A percentile compares a stretch with the other conserved stretches of the same genome.
Evolutionary conservation across 2,329 filamentous ascomycete species (phyloP).

Genomic region (Diaporthe batatas): DNA sequence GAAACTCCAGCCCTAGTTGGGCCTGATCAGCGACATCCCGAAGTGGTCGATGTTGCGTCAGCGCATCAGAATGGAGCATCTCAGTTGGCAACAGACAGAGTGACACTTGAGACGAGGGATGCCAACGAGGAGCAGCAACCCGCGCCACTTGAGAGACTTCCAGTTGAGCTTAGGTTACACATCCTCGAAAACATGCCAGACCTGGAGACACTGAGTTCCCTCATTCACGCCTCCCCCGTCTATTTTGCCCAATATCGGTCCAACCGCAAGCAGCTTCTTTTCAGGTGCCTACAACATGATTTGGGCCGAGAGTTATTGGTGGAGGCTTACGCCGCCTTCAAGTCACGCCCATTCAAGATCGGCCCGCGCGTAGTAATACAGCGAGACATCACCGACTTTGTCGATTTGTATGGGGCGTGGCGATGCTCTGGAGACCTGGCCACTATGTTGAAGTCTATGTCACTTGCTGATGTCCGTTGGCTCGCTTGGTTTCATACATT

Average conservation of each 20-base stretch:
- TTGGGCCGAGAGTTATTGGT: neutral
- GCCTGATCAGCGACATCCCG: constrained; percentile 1
- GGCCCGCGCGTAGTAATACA: neutral
- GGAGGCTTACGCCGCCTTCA: constrained; percentile 15
- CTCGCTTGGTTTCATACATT: constrained; percentile 2
- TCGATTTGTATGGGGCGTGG: neutral
- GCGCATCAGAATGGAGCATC: neutral
- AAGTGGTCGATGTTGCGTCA: neutral
- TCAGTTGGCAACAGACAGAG: constrained; percentile 2
- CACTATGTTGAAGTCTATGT: neutral
- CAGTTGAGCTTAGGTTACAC: neutral
- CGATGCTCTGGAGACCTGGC: neutral
- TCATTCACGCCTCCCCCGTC: constrained; percentile 13
- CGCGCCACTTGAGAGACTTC: constrained; percentile 6
- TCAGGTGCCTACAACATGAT: neutral
- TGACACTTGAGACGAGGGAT: neutral
- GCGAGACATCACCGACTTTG: constrained; percentile 12
- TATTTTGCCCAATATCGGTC: constrained; percentile 11
- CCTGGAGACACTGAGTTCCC: neutral
- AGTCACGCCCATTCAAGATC: neutral
- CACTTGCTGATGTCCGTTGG: constrained; percentile 17
- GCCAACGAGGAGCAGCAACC: neutral
- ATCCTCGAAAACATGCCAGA: constrained; percentile 10
- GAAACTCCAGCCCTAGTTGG: constrained; percentile 7
- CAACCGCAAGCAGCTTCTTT: neutral